These are phyloP conservation scores for Xylariales sp. DNA, from an alignment of 2,329 filamentous ascomycete genomes.

Conservation along the genomic window DNA sequence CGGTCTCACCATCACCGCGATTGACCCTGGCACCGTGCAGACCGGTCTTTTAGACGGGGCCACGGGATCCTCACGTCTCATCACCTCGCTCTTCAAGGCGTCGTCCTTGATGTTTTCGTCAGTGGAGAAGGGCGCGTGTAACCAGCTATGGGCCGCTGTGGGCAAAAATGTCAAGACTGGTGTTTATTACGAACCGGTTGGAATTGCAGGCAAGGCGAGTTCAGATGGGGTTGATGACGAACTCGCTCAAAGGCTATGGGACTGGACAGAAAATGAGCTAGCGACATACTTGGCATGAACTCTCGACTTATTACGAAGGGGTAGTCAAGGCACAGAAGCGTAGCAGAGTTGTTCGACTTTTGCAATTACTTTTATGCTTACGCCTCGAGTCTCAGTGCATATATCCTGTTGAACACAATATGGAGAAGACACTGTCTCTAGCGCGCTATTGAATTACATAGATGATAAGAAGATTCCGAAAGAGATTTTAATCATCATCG, in stretches of 20 bases:
- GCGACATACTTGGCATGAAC: too few species aligned
- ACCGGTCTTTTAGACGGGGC: conserved; percentile 13
- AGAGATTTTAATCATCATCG: too few species aligned
- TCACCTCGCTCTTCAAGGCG: conserved; percentile 11
- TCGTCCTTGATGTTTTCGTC: conserved; percentile 6
- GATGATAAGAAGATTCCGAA: too few species aligned
- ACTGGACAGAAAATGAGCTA: conserved; percentile 28
- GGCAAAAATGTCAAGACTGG: conserved; percentile 22
- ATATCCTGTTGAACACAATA: too few species aligned
- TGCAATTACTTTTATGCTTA: too few species aligned
- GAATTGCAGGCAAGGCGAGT: conserved; percentile 14
- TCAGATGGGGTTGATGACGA: conserved; percentile 14
- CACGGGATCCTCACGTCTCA: conserved; percentile 1
- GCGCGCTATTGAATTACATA: too few species aligned
- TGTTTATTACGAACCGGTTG: conserved; percentile 32
- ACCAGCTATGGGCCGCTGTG: conserved; percentile 32
- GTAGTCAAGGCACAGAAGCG: too few species aligned
- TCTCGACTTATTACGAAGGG: too few species aligned
- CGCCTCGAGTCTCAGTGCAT: too few species aligned
- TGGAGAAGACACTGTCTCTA: too few species aligned
- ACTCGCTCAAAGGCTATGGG: conserved; percentile 23
- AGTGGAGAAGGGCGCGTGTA: conserved; percentile 30
- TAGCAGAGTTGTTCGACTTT: too few species aligned
- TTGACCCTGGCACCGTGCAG: conserved; percentile 25
- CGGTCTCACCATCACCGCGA: conserved; percentile 16